Percentiles rank a stretch among this genome's conserved stretches.
Evolutionary conservation across 441 rosid genomes (phyloP).

Genomic region (Eruca vesicaria): DNA sequence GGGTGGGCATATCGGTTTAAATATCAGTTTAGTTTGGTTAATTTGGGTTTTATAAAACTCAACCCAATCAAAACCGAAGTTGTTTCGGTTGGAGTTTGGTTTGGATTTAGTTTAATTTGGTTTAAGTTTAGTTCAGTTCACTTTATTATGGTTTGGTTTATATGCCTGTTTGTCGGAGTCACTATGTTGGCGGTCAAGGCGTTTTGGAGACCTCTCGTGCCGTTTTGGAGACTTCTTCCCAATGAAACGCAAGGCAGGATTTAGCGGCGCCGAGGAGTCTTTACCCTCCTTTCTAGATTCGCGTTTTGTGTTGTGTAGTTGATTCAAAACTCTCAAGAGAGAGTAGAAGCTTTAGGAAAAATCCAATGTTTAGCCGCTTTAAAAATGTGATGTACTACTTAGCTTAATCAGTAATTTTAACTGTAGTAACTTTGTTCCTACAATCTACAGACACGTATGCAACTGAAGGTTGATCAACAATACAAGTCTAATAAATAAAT

Average conservation of each 20-base stretch:
- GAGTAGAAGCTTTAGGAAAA: background rate
- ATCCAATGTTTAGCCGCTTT: background rate
- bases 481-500: background rate
- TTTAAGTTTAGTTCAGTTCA: too few species aligned
- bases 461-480: background rate
- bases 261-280: background rate
- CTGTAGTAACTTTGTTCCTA: background rate
- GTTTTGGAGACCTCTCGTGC: constrained; percentile 63
- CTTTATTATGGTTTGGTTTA: too few species aligned
- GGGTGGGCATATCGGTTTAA: too few species aligned
- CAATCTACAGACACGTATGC: background rate
- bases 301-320: background rate
- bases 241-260: background rate
- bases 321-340: background rate
- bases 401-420: background rate
- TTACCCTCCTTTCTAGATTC: background rate
- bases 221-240: constrained; percentile 46
- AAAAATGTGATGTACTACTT: background rate
- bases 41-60: too few species aligned
- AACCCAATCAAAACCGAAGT: too few species aligned
- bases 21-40: too few species aligned
- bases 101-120: too few species aligned
- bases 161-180: constrained; percentile 82
- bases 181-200: constrained; percentile 66
- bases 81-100: too few species aligned